Evolutionary conservation across 2,329 filamentous ascomycete genomes (phyloP), one percentile per base, ranked within the genome.

Genomic region (Talaromyces pinophilus): DNA sequence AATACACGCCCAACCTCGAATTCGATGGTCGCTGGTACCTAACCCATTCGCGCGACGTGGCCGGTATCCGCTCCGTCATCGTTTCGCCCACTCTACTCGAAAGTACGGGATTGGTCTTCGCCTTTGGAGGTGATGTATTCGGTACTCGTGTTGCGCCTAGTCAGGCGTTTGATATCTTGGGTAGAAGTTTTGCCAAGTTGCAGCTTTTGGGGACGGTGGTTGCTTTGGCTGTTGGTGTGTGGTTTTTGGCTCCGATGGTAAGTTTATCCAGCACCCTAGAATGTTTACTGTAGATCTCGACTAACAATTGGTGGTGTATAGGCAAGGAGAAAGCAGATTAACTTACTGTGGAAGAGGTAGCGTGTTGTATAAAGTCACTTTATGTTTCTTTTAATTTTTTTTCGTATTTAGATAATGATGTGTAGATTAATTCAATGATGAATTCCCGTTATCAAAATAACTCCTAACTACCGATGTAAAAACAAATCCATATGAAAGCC

Each of bases 161-260:
- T 78, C 88, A 91, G 72, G 86, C 91, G 17, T 99, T 99, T 78
- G 95, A 99, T 80, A 88, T 98, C 50, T 82, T 99, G 17, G 95
- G 93, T 69, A 95, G 93, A 79, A 92, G 92, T 2, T 99, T 99
- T 79, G 95, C 94, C 76, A 97, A 96, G 83, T 76, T 93, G 65
- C 91, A 93, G 71, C 86, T 99, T 74, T 78, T 97, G 44, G 84
- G 86, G 17, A 99, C 95, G 0, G 93, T 99, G 44, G 83, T 90
- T 48, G 94, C 92, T 19, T 83, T 98, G 71, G 87, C 86, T 55
- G 84, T 87, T 46, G 93, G 92, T 55, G 94, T 97, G 17, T 78
- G 89, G 70, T 86, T 92, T 65, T 82, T 98, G 74, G 89, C 89
- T 63, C 95, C 95, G 33, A 88, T 98, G 87, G 95, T 97, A 84